These are phyloP conservation scores for Mycogone perniciosa DNA, from an alignment of 2,329 filamentous ascomycete species.

Conservation along the genomic window DNA sequence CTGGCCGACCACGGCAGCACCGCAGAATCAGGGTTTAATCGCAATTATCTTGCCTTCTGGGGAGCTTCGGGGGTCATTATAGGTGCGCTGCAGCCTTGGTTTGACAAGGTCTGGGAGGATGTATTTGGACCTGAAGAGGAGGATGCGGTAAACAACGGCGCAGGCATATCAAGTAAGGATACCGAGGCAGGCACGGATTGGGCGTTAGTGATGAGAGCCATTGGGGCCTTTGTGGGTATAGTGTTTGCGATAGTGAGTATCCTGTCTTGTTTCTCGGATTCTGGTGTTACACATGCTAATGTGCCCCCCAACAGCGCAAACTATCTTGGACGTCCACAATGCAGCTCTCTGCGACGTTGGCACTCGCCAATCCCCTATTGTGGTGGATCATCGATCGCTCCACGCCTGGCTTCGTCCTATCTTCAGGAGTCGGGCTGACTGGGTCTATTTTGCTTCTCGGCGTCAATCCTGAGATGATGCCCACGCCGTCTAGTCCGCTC, in stretches of 20 bases:
- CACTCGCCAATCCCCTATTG: constrained; percentile 83
- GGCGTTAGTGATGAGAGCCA: constrained; percentile 56
- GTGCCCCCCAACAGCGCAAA: constrained; percentile 55
- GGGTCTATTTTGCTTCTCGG: constrained; percentile 70
- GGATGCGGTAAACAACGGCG: constrained; percentile 24
- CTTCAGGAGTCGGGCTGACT: constrained; percentile 62
- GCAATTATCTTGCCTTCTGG: constrained; percentile 74
- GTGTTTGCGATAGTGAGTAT: constrained; percentile 67
- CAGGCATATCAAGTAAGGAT: constrained; percentile 21
- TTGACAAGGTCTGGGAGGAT: constrained; percentile 69
- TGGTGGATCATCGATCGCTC: constrained; percentile 97
- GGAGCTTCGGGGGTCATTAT: constrained; percentile 70
- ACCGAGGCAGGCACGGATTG: constrained; percentile 56
- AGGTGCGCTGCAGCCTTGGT: constrained; percentile 75
- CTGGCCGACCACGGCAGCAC: constrained; percentile 41
- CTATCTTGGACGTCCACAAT: constrained; percentile 90
- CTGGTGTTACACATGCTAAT: constrained; percentile 10
- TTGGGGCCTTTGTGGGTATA: constrained; percentile 56
- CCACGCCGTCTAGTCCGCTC: constrained; percentile 49
- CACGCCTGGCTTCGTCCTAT: constrained; percentile 74
- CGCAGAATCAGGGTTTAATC: constrained; percentile 40
- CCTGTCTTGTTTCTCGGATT: neutral
- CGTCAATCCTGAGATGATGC: constrained; percentile 72
- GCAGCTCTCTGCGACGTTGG: constrained; percentile 85
- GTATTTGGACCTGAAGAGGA: constrained; percentile 34